Evolutionary conservation across 805 yeast genomes (phyloP), one percentile per base, ranked within the genome.

Genomic region (Suhomyces sp.): DNA sequence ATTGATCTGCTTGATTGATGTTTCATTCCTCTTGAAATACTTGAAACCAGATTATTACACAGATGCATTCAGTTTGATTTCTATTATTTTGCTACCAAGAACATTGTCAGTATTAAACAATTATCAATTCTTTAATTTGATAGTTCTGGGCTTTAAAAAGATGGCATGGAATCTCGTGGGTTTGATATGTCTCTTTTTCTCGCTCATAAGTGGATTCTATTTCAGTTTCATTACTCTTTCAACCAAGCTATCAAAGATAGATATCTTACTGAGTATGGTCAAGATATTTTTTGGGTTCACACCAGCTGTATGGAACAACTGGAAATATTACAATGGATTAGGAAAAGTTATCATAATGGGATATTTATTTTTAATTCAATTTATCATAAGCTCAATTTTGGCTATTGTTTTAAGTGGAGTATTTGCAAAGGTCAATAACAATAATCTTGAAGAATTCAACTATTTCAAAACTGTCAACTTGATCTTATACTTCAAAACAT

Each of bases 271-370:
- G 47, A 76, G 71, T 39, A 62, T 75, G 63, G 51, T 75, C 28
- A 72, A 74, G 49, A 60, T 76, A 3, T 65, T 76, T 41, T 76
- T 75, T 48, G 81, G 81, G 0, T 76, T 72, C 49, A 76, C 81
- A 2, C 81, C 81, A 0, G 74, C 79, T 0, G 80, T 76, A 3
- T 76, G 81, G 81, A 63, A 65, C 29, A 71, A 69, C 35, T 76
- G 81, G 81, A 54, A 60, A 23, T 57, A 62, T 34, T 76, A 72
- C 45, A 67, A 74, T 25, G 43, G 55, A 2, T 50, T 74, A 25
- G 81, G 81, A 0, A 59, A 71, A 23, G 43, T 55, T n/a, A 60
- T 74, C 15, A 68, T 72, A 38, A 59, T 76, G 48, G 61, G 71
- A n/a, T 76, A 72, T 47, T 59, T 76, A 18, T 75, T 75, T 41